Percentiles rank a stretch among this genome's conserved stretches.
Evolutionary conservation across 441 rosid genomes (phyloP).

Genomic region (Populus tomentosa): DNA sequence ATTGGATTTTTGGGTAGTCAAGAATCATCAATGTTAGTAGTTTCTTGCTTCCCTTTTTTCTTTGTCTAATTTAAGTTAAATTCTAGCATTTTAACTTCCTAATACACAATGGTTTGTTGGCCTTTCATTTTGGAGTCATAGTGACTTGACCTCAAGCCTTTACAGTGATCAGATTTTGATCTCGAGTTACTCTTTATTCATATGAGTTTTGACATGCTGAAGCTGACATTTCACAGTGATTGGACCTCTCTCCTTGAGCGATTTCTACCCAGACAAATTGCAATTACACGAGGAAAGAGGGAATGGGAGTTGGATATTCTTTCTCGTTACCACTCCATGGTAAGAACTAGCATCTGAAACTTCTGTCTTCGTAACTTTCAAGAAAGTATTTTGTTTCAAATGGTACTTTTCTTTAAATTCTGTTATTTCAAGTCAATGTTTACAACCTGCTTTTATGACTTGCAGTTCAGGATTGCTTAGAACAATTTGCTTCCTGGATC

Average conservation of each 20-base stretch:
- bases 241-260: slow-evolving; percentile 91
- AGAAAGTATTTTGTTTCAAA: not conserved
- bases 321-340: slow-evolving; percentile 87
- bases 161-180: slow-evolving; percentile 5
- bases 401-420: not conserved
- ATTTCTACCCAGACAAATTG: slow-evolving; percentile 91
- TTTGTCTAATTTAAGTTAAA: slow-evolving; percentile 6
- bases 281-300: slow-evolving; percentile 87
- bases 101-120: not conserved
- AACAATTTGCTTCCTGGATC: not conserved
- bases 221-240: slow-evolving; percentile 45
- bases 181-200: not conserved
- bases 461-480: not conserved
- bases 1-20: slow-evolving; percentile 84
- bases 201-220: slow-evolving; percentile 19
- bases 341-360: slow-evolving; percentile 26
- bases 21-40: slow-evolving; percentile 88
- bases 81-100: slow-evolving; percentile 2
- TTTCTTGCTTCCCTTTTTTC: not conserved
- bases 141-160: not conserved
- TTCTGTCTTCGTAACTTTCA: not conserved
- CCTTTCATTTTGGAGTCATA: not conserved
- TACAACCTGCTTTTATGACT: not conserved
- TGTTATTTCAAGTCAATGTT: not conserved
- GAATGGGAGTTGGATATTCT: slow-evolving; percentile 98